Percentiles rank a stretch among this genome's conserved stretches.
Evolutionary conservation across 2,329 filamentous ascomycete genomes (phyloP).

Genomic region (Fusarium nodosum): DNA sequence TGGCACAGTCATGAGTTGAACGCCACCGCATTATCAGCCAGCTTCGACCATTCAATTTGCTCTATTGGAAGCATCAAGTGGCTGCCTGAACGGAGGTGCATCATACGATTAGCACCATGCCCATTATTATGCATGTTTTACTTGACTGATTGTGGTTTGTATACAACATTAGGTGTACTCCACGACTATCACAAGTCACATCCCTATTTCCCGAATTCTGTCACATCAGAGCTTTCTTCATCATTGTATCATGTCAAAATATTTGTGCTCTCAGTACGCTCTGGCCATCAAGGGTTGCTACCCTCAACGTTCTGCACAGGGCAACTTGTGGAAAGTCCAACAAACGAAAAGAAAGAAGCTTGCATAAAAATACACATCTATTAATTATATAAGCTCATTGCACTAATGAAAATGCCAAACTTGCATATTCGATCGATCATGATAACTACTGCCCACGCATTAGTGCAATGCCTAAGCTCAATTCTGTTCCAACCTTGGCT

Average conservation of each 20-base stretch:
- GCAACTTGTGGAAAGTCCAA: background rate
- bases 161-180: background rate
- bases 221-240: background rate
- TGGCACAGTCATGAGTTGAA: background rate
- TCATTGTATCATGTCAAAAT: background rate
- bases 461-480: background rate
- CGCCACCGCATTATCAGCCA: background rate
- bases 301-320: background rate
- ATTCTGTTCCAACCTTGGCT: background rate
- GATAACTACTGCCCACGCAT: background rate
- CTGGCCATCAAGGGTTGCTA: conserved; percentile 2
- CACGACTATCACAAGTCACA: background rate
- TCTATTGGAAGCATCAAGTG: background rate
- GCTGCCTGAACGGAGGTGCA: background rate
- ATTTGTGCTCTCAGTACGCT: background rate
- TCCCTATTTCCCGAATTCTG: background rate
- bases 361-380: background rate
- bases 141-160: background rate
- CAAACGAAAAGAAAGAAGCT: background rate
- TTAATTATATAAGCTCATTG: background rate
- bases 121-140: background rate
- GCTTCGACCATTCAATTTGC: background rate
- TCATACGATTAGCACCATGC: background rate
- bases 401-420: background rate
- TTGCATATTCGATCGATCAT: background rate